Base-by-base conservation (phyloP, 176 grass and related monocot species). In the Leersia perrieri region DNA sequence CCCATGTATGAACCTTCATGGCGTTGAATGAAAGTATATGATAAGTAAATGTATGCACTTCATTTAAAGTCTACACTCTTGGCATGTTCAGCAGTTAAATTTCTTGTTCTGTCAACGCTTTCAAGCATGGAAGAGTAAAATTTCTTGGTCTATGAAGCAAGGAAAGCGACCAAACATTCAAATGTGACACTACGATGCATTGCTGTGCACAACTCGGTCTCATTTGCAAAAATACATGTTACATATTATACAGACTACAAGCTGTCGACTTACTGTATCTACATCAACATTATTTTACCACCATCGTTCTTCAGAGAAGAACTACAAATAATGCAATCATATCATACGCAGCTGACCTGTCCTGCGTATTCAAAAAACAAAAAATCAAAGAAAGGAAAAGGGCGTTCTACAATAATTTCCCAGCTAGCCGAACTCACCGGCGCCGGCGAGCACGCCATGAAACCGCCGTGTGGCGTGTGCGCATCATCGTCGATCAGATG, bases 21-120 rank as follows among this genome's bases (percentile, higher is more conserved):
- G 60, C 41, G 32, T 58, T 38, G 29, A 63, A 74, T 79, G 86
- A 60, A 77, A 74, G 13, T 35, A 63, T 62, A 79, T 62, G 31
- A 83, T 79, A 60, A 74, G 36, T 49, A 49, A 16, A 41, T 53
- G 18, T 20, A 32, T 40, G 41, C 36, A 20, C n/a, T 13, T 34
- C 57, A 11, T 57, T 85, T 34, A 0, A 13, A 22, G 26, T 65
- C 16, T 32, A 38, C 23, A 11, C 23, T 33, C 65, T 4, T 57
- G 25, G 1, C 71, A 62, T 63, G 2, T 12, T 39, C 0, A 40
- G 39, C 20, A 3, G 32, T 13, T 8, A 25, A 77, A 42, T 20
- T 35, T 8, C 2, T 81, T 45, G 63, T 31, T 16, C 57, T 83
- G 49, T n/a, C n/a, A n/a, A n/a, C n/a, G n/a, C n/a, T n/a, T n/a